Evolutionary conservation across 2,329 filamentous ascomycete genomes (phyloP).

Genomic region (Sporothrix humicola): DNA sequence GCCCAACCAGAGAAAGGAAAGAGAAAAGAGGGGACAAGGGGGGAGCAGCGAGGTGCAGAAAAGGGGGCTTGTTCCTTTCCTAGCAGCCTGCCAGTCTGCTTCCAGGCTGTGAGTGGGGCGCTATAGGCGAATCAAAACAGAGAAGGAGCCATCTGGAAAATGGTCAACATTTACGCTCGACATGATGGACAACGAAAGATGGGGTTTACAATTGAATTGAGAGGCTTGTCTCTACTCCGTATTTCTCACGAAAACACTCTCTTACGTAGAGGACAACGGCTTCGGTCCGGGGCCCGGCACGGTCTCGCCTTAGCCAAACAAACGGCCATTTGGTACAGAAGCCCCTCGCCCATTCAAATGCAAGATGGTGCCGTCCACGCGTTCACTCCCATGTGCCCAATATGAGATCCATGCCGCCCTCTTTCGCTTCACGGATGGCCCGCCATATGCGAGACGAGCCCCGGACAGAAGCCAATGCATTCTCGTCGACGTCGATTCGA

Average conservation of each 20-base stretch:
- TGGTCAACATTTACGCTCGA: neutral
- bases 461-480: neutral
- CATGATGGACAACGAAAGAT: neutral
- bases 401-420: neutral
- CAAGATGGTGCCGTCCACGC: neutral
- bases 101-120: neutral
- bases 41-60: neutral
- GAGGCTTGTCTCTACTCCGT: neutral
- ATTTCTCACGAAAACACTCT: neutral
- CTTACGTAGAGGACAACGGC: neutral
- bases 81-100: neutral
- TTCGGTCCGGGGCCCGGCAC: neutral
- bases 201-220: neutral
- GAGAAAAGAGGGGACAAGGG: slow-evolving; percentile 21
- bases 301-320: neutral
- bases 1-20: neutral
- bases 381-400: neutral
- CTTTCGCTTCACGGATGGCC: too few relatives aligned
- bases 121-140: neutral
- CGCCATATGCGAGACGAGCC: too few relatives aligned
- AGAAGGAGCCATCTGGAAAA: too few relatives aligned
- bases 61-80: slow-evolving; percentile 2
- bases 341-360: neutral
- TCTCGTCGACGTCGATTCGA: neutral
- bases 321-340: neutral